Conservation (phyloP, 768 basidiomycete species). For the Lentinula boryana region DNA sequence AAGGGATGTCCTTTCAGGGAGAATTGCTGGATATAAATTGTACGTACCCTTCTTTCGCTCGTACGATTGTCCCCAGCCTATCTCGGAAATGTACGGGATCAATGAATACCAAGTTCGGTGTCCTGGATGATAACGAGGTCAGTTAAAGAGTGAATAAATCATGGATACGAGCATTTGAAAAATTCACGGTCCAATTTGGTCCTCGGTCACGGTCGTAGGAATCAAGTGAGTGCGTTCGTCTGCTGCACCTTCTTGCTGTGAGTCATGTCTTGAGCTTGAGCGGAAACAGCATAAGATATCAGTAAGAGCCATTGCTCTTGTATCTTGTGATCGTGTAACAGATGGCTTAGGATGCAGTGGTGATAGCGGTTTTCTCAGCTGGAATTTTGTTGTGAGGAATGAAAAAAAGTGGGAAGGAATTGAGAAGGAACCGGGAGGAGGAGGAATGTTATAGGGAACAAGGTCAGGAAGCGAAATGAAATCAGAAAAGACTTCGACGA, state of each 20-base stretch:
- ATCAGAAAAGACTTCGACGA: background rate
- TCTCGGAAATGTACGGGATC: conserved; percentile 1
- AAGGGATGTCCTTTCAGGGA: too few relatives aligned
- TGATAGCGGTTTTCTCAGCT: too few relatives aligned
- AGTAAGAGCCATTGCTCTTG: background rate
- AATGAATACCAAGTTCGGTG: background rate
- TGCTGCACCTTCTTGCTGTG: background rate
- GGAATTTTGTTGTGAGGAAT: background rate
- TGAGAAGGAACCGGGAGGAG: background rate
- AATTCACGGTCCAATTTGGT: background rate
- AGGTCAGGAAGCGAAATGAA: background rate
- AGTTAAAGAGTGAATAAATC: background rate
- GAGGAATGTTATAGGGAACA: background rate
- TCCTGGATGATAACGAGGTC: background rate
- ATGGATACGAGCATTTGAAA: background rate
- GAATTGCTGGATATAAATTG: background rate
- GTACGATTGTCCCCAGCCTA: background rate
- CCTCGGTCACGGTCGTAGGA: background rate
- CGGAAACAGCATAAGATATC: conserved; percentile 1
- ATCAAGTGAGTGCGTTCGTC: background rate
- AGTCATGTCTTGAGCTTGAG: background rate
- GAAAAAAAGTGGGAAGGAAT: background rate
- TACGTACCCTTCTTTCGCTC: conserved; percentile 3
- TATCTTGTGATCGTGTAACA: background rate
- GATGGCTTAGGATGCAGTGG: too few relatives aligned